Percentiles rank a stretch among this genome's conserved stretches.
Conservation (phyloP, 176 grass and related monocot species). For the Oryza brachyantha region DNA sequence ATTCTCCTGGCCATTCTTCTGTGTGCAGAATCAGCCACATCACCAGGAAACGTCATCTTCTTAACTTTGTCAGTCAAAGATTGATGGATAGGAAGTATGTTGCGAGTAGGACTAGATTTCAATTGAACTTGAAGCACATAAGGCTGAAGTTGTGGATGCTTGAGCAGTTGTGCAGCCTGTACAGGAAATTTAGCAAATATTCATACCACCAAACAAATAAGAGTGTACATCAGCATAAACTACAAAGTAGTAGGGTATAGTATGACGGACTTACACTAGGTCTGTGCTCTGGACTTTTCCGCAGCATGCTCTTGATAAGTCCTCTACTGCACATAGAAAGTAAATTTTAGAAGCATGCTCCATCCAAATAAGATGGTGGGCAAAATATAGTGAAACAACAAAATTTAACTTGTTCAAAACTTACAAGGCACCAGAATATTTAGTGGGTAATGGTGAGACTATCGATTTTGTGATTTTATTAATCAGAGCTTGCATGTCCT, state of each 20-base stretch:
- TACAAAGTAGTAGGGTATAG: background rate
- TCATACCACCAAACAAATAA: slow-evolving; percentile 1
- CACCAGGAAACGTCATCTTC: slow-evolving; percentile 63
- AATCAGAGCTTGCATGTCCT: slow-evolving; percentile 99
- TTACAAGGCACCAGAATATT: slow-evolving; percentile 95
- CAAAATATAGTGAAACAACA: slow-evolving; percentile 18
- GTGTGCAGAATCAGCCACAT: slow-evolving; percentile 45
- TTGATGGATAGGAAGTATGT: slow-evolving; percentile 41
- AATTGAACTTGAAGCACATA: slow-evolving; percentile 93
- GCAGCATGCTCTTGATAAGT: slow-evolving; percentile 95
- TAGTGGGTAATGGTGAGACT: slow-evolving; percentile 81
- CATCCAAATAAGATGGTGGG: slow-evolving; percentile 17
- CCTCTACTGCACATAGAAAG: slow-evolving; percentile 66
- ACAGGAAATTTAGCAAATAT: slow-evolving; percentile 23
- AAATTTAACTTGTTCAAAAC: slow-evolving; percentile 21
- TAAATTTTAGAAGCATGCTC: slow-evolving; percentile 29
- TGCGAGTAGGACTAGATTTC: slow-evolving; percentile 64
- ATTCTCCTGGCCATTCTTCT: slow-evolving; percentile 57
- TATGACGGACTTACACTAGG: slow-evolving; percentile 65
- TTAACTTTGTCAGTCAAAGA: slow-evolving; percentile 60
- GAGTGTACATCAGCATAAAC: slow-evolving; percentile 2
- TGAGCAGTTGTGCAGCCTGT: slow-evolving; percentile 85
- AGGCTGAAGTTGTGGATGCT: slow-evolving; percentile 81
- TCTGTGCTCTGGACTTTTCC: slow-evolving; percentile 90
- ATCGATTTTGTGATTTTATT: slow-evolving; percentile 99